Base-by-base conservation (phyloP, 345 rosid species). In the Lepidium didymum region DNA sequence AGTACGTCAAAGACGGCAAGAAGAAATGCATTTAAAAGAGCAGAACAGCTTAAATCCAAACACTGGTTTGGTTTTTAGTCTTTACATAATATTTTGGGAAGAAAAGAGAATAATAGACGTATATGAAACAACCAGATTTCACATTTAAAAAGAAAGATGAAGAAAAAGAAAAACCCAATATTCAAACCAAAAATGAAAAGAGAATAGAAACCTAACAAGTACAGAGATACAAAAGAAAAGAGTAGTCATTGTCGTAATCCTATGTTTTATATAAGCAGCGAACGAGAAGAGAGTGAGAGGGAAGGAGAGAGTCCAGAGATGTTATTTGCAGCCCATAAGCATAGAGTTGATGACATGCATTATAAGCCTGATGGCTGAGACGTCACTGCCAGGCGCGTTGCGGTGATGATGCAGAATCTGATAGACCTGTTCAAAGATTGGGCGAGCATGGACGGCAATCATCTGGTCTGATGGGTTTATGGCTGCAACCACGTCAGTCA, bases 351-450 rank as follows among this genome's bases (percentile, higher is more conserved):
- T 81, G 68, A 94, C 94, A 35, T 80, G 90, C 81, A 82, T 78
- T 55, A 89, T 85, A 50, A 89, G 75, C 4, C 92, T 92, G 52
- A 86, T 78, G 29, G 74, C 76, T 10, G 83, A 53, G 10, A 69
- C 74, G 34, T 91, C 92, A 0, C 82, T 38, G 15, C 86, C 59
- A 2, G 91, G 85, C 18, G 78, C 70, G 78, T 69, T 85, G 41
- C 80, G 81, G 21, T 75, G 85, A 25, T 80, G 88, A 50, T 61
- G 81, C 64, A 91, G 72, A 53, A 81, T 81, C 80, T 85, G 89
- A 73, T 74, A 82, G 2, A 91, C 97, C 70, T 94, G 96, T 55
- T 94, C 91, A 31, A 87, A 77, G 78, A 85, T 86, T 12, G 92
- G 96, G 5, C 82, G 75, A 1, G 78, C 86, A 15, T 91, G 88